Percentiles rank a stretch among this genome's conserved stretches.
Evolutionary conservation across 139 green algal genomes (phyloP).

Genomic region (Ostreobium quekettii): DNA sequence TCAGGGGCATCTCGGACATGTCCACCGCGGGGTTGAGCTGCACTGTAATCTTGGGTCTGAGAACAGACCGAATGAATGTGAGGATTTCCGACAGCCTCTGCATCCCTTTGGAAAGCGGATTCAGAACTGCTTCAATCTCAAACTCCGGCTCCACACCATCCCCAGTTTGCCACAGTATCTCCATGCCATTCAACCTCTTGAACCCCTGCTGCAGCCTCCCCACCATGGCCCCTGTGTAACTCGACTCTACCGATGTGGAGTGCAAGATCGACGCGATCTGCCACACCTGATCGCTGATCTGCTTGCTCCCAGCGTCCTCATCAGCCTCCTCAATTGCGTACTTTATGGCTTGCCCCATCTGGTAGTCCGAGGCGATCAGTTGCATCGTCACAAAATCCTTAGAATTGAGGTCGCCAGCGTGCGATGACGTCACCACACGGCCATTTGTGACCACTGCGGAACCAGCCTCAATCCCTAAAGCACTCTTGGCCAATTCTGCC

Average conservation of each 20-base stretch:
- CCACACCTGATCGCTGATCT: too few species aligned
- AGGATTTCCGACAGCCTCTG: constrained; percentile 38
- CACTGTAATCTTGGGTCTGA: constrained; percentile 22
- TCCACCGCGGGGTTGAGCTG: constrained; percentile 52
- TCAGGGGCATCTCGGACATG: constrained; percentile 74
- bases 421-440: constrained; percentile 13
- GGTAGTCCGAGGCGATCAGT: constrained; percentile 21
- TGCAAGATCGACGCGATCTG: too few species aligned
- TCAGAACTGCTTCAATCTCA: constrained; percentile 49
- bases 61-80: constrained; percentile 10
- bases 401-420: constrained; percentile 8
- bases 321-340: constrained; percentile 1
- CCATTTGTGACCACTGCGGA: constrained; percentile 37
- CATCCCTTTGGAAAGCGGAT: constrained; percentile 50
- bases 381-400: constrained; percentile 73
- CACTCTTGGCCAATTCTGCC: too few species aligned
- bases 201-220: background rate
- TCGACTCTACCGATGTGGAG: too few species aligned
- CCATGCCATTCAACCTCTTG: constrained; percentile 4
- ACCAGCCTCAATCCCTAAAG: too few species aligned
- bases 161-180: background rate
- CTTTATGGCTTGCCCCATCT: constrained; percentile 21
- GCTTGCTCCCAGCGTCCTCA: too few species aligned
- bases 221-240: constrained; percentile 1
- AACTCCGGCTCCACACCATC: constrained; percentile 20